Conservation (phyloP, 371 early-diverging fungal genomes). For the Mortierella polycephala region DNA sequence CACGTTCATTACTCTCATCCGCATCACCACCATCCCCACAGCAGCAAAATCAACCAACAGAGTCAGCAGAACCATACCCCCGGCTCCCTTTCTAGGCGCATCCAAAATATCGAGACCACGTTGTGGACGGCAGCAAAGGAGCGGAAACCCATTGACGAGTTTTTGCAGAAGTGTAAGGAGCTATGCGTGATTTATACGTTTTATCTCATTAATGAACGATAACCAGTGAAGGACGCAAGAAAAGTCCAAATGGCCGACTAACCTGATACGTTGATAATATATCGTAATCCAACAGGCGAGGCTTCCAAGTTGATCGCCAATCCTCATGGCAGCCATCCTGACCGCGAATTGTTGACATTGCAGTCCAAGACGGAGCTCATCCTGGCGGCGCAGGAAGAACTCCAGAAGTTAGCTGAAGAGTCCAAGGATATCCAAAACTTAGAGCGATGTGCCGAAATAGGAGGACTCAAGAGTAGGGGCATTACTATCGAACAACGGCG, state of each 20-base stretch:
- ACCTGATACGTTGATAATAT: neutral
- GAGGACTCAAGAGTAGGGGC: constrained; percentile 56
- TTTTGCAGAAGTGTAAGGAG: constrained; percentile 64
- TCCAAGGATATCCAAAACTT: constrained; percentile 67
- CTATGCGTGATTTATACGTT: neutral
- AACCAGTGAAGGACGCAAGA: neutral
- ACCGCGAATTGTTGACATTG: constrained; percentile 63
- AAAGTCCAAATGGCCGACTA: neutral
- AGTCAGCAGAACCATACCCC: constrained; percentile 14
- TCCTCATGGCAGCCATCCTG: constrained; percentile 58
- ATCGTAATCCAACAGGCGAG: constrained; percentile 38
- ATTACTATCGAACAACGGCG: neutral
- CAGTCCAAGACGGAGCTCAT: constrained; percentile 67
- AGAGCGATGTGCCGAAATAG: constrained; percentile 61
- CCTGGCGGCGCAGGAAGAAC: constrained; percentile 64
- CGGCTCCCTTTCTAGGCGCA: constrained; percentile 46
- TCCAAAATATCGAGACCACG: constrained; percentile 35
- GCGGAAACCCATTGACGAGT: constrained; percentile 61
- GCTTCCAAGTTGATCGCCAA: constrained; percentile 61
- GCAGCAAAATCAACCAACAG: constrained; percentile 3
- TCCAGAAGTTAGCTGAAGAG: constrained; percentile 62
- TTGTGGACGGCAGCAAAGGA: constrained; percentile 35
- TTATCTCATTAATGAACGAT: neutral
- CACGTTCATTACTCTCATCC: neutral
- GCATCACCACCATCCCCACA: constrained; percentile 1